phyloP scores from a whole-genome alignment of 495 filamentous ascomycete species.

The Xylaria palmicola region DNA sequence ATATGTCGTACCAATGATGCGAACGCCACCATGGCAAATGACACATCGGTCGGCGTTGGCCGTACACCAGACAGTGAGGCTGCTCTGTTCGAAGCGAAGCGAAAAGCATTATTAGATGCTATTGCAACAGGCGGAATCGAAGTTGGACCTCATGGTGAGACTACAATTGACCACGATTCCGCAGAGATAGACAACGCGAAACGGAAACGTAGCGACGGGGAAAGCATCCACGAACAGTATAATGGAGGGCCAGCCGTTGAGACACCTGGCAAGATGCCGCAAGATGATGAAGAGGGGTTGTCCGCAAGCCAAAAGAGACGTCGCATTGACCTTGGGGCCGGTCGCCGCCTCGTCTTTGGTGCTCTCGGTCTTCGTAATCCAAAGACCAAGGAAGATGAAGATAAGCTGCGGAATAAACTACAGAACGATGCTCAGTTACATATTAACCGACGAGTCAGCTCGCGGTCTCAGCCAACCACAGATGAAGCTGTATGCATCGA shows the following conservation, averaged over 20 bases:
- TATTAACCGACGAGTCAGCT: conserved; percentile 8
- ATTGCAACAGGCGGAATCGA: conserved; percentile 29
- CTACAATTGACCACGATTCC: background rate
- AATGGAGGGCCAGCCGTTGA: background rate
- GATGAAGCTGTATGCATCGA: background rate
- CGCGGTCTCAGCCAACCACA: background rate
- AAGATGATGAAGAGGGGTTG: conserved; percentile 20
- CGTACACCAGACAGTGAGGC: conserved; percentile 11
- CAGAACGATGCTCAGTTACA: conserved; percentile 39
- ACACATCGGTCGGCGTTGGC: background rate
- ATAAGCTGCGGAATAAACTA: conserved; percentile 58
- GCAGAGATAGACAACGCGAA: background rate
- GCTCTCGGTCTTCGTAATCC: conserved; percentile 69
- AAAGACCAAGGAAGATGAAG: conserved; percentile 65
- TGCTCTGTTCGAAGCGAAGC: conserved; percentile 30
- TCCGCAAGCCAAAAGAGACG: conserved; percentile 41
- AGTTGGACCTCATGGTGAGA: conserved; percentile 24
- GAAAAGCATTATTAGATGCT: conserved; percentile 24
- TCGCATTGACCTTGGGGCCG: conserved; percentile 62
- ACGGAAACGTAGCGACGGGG: conserved; percentile 17
- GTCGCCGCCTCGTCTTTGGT: conserved; percentile 67
- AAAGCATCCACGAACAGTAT: background rate
- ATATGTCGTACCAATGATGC: background rate
- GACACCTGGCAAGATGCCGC: conserved; percentile 1
- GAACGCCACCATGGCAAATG: background rate